Conservation (phyloP, 768 basidiomycete genomes). For the Mycena metata region DNA sequence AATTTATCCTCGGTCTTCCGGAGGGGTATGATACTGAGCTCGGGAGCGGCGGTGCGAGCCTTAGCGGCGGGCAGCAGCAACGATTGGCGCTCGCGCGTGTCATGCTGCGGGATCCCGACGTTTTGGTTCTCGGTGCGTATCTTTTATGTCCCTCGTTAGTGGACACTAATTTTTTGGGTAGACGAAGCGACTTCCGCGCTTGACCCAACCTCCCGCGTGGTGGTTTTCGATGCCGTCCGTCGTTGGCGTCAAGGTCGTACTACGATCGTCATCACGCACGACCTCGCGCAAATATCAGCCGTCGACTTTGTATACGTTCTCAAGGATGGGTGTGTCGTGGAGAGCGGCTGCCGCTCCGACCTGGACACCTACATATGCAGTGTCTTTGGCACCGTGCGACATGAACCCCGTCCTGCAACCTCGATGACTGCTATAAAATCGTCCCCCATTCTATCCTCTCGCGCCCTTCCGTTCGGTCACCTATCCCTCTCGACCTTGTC, state of each 20-base stretch:
- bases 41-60: slow-evolving; percentile 78
- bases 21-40: slow-evolving; percentile 89
- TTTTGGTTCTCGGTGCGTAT: slow-evolving; percentile 89
- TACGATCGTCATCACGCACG: slow-evolving; percentile 96
- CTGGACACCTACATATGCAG: slow-evolving; percentile 60
- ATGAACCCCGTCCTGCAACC: not conserved
- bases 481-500: slow-evolving; percentile 19
- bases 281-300: slow-evolving; percentile 82
- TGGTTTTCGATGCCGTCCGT: slow-evolving; percentile 82
- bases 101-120: slow-evolving; percentile 84
- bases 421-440: not conserved
- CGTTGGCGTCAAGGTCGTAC: slow-evolving; percentile 83
- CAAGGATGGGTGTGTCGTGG: slow-evolving; percentile 81
- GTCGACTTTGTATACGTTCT: slow-evolving; percentile 95
- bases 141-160: slow-evolving; percentile 50
- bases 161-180: slow-evolving; percentile 55
- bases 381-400: slow-evolving; percentile 26
- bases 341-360: slow-evolving; percentile 89
- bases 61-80: slow-evolving; percentile 95
- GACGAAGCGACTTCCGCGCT: slow-evolving; percentile 89
- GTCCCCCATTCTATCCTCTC: not conserved
- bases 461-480: slow-evolving; percentile 29
- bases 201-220: slow-evolving; percentile 87
- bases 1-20: slow-evolving; percentile 87
- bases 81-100: slow-evolving; percentile 91